A percentile compares a stretch with the other conserved stretches of the same genome.
phyloP scores from a whole-genome alignment of 441 rosid species.

The Mallotus repandus region DNA sequence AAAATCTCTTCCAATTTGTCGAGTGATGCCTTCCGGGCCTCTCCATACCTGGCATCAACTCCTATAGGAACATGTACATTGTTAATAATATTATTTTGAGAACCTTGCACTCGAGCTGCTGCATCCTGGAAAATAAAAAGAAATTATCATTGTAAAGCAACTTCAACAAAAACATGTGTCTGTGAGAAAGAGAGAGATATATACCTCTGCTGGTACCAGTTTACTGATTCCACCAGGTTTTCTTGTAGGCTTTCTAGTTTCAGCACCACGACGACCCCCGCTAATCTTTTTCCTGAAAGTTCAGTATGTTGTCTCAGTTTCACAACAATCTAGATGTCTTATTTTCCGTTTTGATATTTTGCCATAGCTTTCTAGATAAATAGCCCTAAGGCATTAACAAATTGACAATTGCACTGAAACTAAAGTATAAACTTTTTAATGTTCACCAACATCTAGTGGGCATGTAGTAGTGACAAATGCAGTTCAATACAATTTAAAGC shows the following conservation, averaged over 20 bases:
- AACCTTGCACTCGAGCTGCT: conserved; percentile 30
- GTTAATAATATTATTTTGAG: conserved; percentile 38
- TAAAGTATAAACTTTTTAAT: not conserved
- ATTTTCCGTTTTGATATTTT: not conserved
- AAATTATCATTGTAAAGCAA: conserved; percentile 6
- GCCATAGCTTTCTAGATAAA: not conserved
- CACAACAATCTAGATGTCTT: not conserved
- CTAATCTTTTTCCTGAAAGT: conserved; percentile 56
- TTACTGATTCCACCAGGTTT: conserved; percentile 52
- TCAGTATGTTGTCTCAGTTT: conserved; percentile 6
- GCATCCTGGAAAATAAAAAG: conserved; percentile 46
- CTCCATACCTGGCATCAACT: conserved; percentile 38
- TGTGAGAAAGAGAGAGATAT: conserved; percentile 11
- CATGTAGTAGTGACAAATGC: not conserved
- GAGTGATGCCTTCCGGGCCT: conserved; percentile 45
- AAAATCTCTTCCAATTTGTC: conserved; percentile 54
- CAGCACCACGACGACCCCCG: conserved; percentile 60
- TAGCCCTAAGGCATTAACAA: not conserved
- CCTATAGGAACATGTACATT: conserved; percentile 40
- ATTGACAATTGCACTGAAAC: not conserved
- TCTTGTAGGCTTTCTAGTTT: conserved; percentile 62
- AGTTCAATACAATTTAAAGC: not conserved
- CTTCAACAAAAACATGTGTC: conserved; percentile 4
- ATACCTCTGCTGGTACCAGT: conserved; percentile 73
- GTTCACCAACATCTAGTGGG: not conserved